Base-by-base conservation (phyloP, 805 yeast species). In the Saccharomycopsis fodiens region DNA sequence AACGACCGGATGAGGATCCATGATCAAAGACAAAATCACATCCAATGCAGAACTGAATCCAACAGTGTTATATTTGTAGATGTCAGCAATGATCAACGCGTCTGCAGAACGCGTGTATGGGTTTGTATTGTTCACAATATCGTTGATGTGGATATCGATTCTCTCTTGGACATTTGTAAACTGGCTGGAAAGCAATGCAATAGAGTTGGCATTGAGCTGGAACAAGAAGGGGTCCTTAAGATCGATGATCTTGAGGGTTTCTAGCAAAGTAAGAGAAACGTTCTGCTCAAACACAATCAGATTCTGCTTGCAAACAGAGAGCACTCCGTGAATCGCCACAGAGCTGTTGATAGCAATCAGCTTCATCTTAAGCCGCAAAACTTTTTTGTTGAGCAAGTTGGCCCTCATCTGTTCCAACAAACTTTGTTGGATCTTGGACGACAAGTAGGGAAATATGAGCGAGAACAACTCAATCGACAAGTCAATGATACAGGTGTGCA, bases 1-100 rank as follows among this genome's bases (percentile, higher is more conserved):
- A 15, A 93, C 88, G 1, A 76, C 65, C 0, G 96, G 96, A 58
- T 89, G 91, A 0, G 96, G 89, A 60, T 91, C 97, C 17, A 65
- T 65, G 3, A 80, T 60, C 23, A 91, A 67, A 13, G 84, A 79
- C 32, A 72, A 60, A 2, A 79, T 57, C 3, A 86, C 77, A 30
- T 78, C 78, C 46, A 72, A 67, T 3, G 82, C 72, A 3, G 73
- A 57, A 40, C 64, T 58, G 45, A 73, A 65, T 27, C 69, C 67
- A 1, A 66, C 57, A 2, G 44, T 39, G 42, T 61, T 68, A 47
- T 64, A 66, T 41, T 66, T 66, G 44, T 68, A 68, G 21, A 76
- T 65, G 3, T 72, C 60, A 6, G 78, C 71, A 25, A 83, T 55
- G 0, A 78, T 60, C 31, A 76, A 55, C 2, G 76, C 67, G 48